These are phyloP conservation scores for Xylaria scruposa DNA, from an alignment of 495 filamentous ascomycete species.

Conservation along the genomic window DNA sequence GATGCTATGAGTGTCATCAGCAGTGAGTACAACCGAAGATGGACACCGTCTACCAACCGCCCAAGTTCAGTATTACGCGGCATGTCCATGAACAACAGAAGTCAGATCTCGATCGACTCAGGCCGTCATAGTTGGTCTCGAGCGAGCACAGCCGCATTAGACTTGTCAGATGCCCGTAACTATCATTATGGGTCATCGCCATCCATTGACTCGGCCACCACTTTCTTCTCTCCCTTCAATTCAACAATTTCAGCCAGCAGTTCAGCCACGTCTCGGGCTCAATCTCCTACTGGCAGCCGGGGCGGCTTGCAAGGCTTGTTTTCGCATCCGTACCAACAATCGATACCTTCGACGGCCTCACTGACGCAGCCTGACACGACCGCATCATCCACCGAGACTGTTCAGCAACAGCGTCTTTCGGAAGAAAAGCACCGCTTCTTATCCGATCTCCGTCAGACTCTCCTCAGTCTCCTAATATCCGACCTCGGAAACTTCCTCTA, in stretches of 20 bases:
- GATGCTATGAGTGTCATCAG: slow-evolving; percentile 63
- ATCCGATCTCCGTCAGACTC: slow-evolving; percentile 73
- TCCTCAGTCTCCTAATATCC: slow-evolving; percentile 86
- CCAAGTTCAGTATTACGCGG: slow-evolving; percentile 53
- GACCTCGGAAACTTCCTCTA: slow-evolving; percentile 88
- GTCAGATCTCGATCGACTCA: slow-evolving; percentile 72
- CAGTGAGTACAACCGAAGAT: slow-evolving; percentile 55
- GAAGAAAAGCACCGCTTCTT: slow-evolving; percentile 71
- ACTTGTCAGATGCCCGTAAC: slow-evolving; percentile 72
- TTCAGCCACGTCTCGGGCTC: slow-evolving; percentile 60
- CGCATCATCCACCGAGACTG: slow-evolving; percentile 65
- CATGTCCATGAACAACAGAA: slow-evolving; percentile 61
- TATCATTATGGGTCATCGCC: slow-evolving; percentile 73
- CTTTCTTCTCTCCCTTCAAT: slow-evolving; percentile 88
- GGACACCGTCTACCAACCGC: slow-evolving; percentile 42
- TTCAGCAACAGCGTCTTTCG: slow-evolving; percentile 59
- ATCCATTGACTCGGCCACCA: slow-evolving; percentile 77
- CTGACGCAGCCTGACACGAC: slow-evolving; percentile 58
- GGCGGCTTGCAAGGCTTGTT: slow-evolving; percentile 57
- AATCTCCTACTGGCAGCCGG: slow-evolving; percentile 62
- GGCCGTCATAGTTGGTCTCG: slow-evolving; percentile 66
- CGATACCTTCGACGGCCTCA: slow-evolving; percentile 47
- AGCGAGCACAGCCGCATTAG: slow-evolving; percentile 62
- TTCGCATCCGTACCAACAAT: slow-evolving; percentile 47
- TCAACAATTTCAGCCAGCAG: slow-evolving; percentile 66